phyloP scores from a whole-genome alignment of 306 rosid species.

The Argentina anserina region DNA sequence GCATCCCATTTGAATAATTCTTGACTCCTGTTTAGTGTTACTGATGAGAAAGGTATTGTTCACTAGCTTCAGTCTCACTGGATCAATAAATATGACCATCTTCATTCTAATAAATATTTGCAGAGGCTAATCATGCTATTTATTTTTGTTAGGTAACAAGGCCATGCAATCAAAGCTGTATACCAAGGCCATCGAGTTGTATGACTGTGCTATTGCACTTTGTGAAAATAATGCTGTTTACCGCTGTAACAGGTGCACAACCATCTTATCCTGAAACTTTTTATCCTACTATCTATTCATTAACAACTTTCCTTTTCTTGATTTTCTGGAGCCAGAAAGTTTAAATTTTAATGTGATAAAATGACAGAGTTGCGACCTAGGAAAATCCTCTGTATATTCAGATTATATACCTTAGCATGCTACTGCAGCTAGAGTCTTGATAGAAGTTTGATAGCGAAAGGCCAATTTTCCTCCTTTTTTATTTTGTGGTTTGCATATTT shows the following conservation, averaged over 20 bases:
- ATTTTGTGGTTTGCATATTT: too few relatives aligned
- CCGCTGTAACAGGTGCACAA: conserved; percentile 83
- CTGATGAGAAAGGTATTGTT: background rate
- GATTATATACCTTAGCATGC: background rate
- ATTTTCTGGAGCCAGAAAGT: background rate
- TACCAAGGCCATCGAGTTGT: conserved; percentile 70
- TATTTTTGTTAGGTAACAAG: conserved; percentile 64
- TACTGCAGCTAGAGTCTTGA: background rate
- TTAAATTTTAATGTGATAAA: background rate
- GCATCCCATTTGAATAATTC: too few relatives aligned
- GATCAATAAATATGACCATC: background rate
- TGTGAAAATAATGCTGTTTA: conserved; percentile 71
- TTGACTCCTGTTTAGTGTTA: too few relatives aligned
- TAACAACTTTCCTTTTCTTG: background rate
- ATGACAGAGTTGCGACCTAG: background rate
- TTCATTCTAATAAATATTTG: conserved; percentile 15
- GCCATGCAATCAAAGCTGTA: conserved; percentile 69
- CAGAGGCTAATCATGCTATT: conserved; percentile 16
- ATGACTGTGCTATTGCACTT: conserved; percentile 70
- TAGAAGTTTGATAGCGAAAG: background rate
- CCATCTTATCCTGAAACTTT: conserved; percentile 11
- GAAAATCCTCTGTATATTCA: background rate
- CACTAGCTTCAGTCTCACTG: background rate
- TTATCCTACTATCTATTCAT: background rate
- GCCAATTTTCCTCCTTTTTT: background rate